Evolutionary conservation across 1,284 basidiomycete genomes (phyloP), one percentile per base, ranked within the genome.

Genomic region (Cystobasidium sp.): DNA sequence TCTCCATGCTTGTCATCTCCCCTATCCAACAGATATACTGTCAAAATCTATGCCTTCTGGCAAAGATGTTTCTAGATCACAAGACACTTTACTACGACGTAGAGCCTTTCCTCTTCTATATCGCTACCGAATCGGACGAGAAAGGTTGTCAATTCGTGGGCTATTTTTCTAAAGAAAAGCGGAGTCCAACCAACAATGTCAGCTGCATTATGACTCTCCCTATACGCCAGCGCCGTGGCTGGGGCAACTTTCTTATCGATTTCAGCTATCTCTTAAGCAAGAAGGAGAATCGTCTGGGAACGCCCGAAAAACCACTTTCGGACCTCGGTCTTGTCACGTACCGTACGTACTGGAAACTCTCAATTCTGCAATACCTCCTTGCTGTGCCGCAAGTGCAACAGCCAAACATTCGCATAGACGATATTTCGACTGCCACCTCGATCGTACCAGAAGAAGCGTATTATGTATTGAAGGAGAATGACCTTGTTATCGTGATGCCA

Each of bases 21-120:
- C 37, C 16, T 61, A 3, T 14, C 16, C 41, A 51, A 8, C 77
- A 92, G 91, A 98, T 98, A 80, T 99, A 98, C 83, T 99, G 97
- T 82, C 97, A 99, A 82, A 98, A 99, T 81, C 87, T 99, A n/a
- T 99, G 97, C 83, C 86, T 99, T 70, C 86, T 99, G 41, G 96
- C 96, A 73, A 99, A 98, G 84, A 97, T 98, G 93, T 99, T 99
- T 83, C 88, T 99, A 78, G 95, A 99, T 81, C 96, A 98, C 85
- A 99, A 99, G 84, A 98, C 96, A 22, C 88, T 99, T 55, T 99
- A 99, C 84, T 99, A 99, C 84, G 97, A 99, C 83, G 97, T 99
- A 75, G 97, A 99, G 83, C 97, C 97, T 0, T 99, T 99, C 84
- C 85, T 99, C 43, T 99, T 99, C 84, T 99, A 99, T 83, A 93